Base-by-base conservation (phyloP, 2,329 filamentous ascomycete species). In the Diplodia mutila region DNA sequence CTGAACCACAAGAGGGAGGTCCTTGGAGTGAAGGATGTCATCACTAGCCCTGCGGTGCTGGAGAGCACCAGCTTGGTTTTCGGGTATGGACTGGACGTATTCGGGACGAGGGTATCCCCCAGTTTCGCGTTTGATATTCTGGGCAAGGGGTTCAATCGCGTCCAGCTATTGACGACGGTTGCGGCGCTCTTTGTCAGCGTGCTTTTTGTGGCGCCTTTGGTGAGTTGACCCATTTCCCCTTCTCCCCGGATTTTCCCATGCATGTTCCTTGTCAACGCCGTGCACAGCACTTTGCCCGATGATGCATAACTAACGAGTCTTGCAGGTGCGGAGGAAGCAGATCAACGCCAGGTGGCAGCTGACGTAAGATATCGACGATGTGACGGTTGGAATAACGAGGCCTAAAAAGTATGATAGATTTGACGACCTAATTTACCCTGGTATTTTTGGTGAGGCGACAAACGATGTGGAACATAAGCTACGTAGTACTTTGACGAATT, bases 51-150 rank as follows among this genome's bases (percentile, higher is more conserved):
- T 0, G 91, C 93, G 1, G 79, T 93, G 4, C 86, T 99, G 34
- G 95, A 99, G 82, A 97, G 94, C 80, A 98, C 95, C 1, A 94
- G 91, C 73, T 79, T 98, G 66, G 86, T 99, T 14, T 90, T 97
- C 74, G 93, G 93, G 0, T 97, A 91, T 74, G 95, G 95, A 3
- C 78, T 93, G 16, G 95, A 99, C 77, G 82, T 98, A 1, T 99
- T 96, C 72, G 93, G 91, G 16, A 94, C 93, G 1, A 85, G 93
- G 64, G 87, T 96, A 12, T 88, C 90, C n/a, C 95, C 95, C 0
- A 97, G 93, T 78, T 89, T 91, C 73, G 87, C 91, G 18, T 99
- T 99, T 78, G 95, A 99, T 80, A 88, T 98, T 51, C 82, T 99
- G 18, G 95, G 93, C 70, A 95, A 93, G 80, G 92, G 92, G 2